phyloP scores from a whole-genome alignment of 2,329 filamentous ascomycete genomes.

The Cladophialophora immunda region DNA sequence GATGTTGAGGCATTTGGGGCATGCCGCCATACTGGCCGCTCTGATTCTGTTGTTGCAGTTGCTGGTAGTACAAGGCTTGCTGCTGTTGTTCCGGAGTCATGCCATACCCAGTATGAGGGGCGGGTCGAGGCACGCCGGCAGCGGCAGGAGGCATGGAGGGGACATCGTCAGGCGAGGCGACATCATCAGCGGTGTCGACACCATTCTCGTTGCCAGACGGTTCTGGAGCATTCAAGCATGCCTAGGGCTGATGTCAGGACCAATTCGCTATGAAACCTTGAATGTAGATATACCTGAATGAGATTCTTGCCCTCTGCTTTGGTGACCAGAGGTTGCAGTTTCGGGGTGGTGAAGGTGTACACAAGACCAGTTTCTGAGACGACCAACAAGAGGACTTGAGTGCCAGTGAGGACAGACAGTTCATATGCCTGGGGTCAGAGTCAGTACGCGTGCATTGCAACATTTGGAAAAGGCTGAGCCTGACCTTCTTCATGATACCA shows the following conservation, averaged over 20 bases:
- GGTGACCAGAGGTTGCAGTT: slow-evolving; percentile 96
- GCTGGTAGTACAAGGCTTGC: slow-evolving; percentile 83
- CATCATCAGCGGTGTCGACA: slow-evolving; percentile 76
- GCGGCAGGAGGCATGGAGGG: slow-evolving; percentile 77
- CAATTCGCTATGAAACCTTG: not conserved
- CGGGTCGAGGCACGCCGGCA: slow-evolving; percentile 66
- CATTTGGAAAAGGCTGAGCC: slow-evolving; percentile 48
- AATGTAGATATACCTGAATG: slow-evolving; percentile 78
- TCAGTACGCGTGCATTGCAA: slow-evolving; percentile 21
- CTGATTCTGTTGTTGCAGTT: slow-evolving; percentile 74
- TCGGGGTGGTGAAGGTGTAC: slow-evolving; percentile 98
- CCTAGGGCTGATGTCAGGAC: slow-evolving; percentile 63
- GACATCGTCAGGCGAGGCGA: slow-evolving; percentile 92
- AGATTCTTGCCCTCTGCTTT: slow-evolving; percentile 99
- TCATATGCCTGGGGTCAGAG: slow-evolving; percentile 79
- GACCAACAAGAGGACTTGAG: slow-evolving; percentile 93
- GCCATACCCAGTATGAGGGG: slow-evolving; percentile 71
- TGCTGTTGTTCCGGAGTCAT: slow-evolving; percentile 74
- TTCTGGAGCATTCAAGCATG: slow-evolving; percentile 95
- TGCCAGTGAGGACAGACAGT: slow-evolving; percentile 94
- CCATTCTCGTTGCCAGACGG: slow-evolving; percentile 84
- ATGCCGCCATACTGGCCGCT: slow-evolving; percentile 76
- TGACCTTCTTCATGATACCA: slow-evolving; percentile 99
- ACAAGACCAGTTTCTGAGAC: slow-evolving; percentile 97
- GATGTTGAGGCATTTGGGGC: slow-evolving; percentile 83